A percentile compares a stretch with the other conserved stretches of the same genome.
Evolutionary conservation across 805 yeast species (phyloP).

Genomic region (Teunomyces kruisii): DNA sequence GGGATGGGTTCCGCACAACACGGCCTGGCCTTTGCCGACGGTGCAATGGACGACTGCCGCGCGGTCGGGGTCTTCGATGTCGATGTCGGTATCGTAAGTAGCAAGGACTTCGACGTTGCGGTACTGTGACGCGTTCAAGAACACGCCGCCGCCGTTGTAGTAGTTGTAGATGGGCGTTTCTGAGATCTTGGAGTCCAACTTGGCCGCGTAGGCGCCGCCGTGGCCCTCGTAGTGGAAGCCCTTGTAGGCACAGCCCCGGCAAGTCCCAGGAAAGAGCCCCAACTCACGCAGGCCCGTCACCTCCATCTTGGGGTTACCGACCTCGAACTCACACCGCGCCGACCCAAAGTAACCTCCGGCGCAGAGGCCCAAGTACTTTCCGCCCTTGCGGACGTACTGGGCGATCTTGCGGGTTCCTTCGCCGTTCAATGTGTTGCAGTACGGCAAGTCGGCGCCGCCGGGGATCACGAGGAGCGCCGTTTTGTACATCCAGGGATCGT

Average conservation of each 20-base stretch:
- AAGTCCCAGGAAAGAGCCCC: constrained; percentile 76
- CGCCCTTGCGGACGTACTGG: constrained; percentile 74
- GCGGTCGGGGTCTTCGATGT: constrained; percentile 42
- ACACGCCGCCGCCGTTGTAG: constrained; percentile 89
- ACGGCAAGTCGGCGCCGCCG: constrained; percentile 96
- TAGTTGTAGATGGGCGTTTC: constrained; percentile 43
- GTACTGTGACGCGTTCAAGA: constrained; percentile 68
- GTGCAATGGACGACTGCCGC: constrained; percentile 76
- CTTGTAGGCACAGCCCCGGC: constrained; percentile 75
- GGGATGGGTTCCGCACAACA: constrained; percentile 86
- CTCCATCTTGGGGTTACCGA: constrained; percentile 66
- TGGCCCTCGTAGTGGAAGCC: constrained; percentile 84
- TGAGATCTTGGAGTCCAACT: constrained; percentile 31
- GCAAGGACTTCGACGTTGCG: constrained; percentile 73
- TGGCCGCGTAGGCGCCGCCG: constrained; percentile 66
- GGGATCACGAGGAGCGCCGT: constrained; percentile 84
- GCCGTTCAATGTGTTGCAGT: constrained; percentile 72
- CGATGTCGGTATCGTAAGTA: constrained; percentile 54
- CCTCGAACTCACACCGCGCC: constrained; percentile 77
- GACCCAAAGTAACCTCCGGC: constrained; percentile 93
- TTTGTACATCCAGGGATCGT: constrained; percentile 87
- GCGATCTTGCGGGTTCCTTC: constrained; percentile 59
- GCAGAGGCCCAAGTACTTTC: constrained; percentile 83
- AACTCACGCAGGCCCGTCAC: constrained; percentile 86
- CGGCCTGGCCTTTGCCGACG: constrained; percentile 72